These are phyloP conservation scores for Candolleomyces eurysporus DNA, from an alignment of 768 basidiomycete species.

Conservation along the genomic window DNA sequence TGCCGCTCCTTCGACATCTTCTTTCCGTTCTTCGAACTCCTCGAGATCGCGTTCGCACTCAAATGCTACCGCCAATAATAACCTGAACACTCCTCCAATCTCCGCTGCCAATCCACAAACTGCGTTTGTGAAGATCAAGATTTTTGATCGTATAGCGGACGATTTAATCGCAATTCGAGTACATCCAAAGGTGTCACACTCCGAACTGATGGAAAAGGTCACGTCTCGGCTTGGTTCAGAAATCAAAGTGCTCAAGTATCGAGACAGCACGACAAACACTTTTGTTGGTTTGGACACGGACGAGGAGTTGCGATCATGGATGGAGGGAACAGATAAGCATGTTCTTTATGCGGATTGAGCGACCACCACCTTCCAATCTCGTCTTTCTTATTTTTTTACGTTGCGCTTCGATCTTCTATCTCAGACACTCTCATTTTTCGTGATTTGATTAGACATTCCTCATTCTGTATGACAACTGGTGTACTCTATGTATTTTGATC, in stretches of 20 bases:
- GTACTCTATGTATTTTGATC: conserved; percentile 3
- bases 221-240: conserved; percentile 80
- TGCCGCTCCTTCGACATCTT: conserved; percentile 46
- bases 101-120: conserved; percentile 77
- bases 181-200: conserved; percentile 84
- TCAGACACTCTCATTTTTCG: not conserved
- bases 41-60: conserved; percentile 61
- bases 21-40: conserved; percentile 52
- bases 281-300: conserved; percentile 66
- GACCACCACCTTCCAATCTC: not conserved
- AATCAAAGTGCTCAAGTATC: conserved; percentile 66
- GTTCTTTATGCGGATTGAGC: conserved; percentile 75
- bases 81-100: conserved; percentile 68
- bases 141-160: conserved; percentile 90
- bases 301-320: conserved; percentile 66
- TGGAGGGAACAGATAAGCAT: conserved; percentile 78
- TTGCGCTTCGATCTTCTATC: conserved; percentile 2
- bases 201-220: conserved; percentile 89
- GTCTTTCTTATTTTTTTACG: not conserved
- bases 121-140: conserved; percentile 97
- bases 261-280: conserved; percentile 65
- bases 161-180: conserved; percentile 97
- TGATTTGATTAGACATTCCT: not conserved
- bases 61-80: conserved; percentile 42
- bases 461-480: conserved; percentile 2